Conservation (phyloP, 768 basidiomycete genomes). For the Rhizopogon sp. region DNA sequence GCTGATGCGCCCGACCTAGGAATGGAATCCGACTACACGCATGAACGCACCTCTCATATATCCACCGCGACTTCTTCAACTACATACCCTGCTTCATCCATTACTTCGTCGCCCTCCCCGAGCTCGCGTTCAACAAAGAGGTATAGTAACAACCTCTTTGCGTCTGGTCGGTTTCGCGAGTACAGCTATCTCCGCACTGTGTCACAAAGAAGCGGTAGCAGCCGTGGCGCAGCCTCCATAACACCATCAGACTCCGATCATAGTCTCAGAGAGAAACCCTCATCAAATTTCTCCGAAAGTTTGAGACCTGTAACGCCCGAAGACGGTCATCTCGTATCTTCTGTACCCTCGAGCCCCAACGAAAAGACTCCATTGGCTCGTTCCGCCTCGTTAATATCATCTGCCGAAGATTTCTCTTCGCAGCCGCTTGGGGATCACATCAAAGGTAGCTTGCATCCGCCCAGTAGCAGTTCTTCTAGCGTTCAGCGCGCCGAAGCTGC, state of each 20-base stretch:
- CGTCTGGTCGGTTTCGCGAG: slow-evolving; percentile 75
- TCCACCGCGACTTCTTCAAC: slow-evolving; percentile 34
- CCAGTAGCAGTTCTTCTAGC: slow-evolving; percentile 44
- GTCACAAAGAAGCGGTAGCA: slow-evolving; percentile 39
- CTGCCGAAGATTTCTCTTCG: slow-evolving; percentile 24
- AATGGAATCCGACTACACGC: slow-evolving; percentile 25
- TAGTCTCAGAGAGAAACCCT: slow-evolving; percentile 41
- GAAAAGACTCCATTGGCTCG: slow-evolving; percentile 34
- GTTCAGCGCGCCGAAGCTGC: slow-evolving; percentile 63
- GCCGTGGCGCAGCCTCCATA: slow-evolving; percentile 33
- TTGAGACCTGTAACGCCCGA: slow-evolving; percentile 56
- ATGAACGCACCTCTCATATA: slow-evolving; percentile 28
- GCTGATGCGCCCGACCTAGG: slow-evolving; percentile 11
- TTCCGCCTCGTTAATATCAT: slow-evolving; percentile 36
- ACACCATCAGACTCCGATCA: slow-evolving; percentile 42
- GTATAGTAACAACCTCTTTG: slow-evolving; percentile 84
- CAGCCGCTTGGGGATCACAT: slow-evolving; percentile 12
- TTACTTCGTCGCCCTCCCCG: slow-evolving; percentile 30
- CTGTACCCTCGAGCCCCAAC: slow-evolving; percentile 39
- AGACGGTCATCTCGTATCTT: slow-evolving; percentile 33
- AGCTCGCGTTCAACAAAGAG: slow-evolving; percentile 53
- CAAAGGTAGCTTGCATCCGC: slow-evolving; percentile 13
- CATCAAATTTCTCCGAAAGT: slow-evolving; percentile 39
- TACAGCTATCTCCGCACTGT: slow-evolving; percentile 63
- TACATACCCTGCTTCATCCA: slow-evolving; percentile 35